These are phyloP conservation scores for Pseudopyricularia javanii DNA, from an alignment of 2,329 filamentous ascomycete genomes.

Conservation along the genomic window DNA sequence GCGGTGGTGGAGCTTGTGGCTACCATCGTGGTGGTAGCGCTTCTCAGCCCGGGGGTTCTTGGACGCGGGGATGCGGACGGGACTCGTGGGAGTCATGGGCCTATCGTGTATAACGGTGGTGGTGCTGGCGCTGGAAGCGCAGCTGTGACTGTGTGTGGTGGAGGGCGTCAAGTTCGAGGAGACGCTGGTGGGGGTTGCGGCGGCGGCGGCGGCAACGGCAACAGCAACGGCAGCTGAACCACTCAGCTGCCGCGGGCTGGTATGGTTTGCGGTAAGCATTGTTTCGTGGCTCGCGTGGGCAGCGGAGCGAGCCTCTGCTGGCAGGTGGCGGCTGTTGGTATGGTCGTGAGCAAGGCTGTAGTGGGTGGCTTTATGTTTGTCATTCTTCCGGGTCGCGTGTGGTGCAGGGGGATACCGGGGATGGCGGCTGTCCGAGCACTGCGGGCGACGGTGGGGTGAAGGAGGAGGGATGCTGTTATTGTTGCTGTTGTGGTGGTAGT, in stretches of 20 bases:
- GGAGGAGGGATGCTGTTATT: not conserved
- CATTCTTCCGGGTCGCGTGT: not conserved
- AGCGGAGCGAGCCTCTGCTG: not conserved
- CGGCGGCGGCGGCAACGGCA: not conserved
- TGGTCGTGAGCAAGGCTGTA: not conserved
- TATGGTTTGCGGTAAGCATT: not conserved
- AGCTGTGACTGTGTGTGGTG: not conserved
- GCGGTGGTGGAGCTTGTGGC: slow-evolving; percentile 18
- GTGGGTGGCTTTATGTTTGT: not conserved
- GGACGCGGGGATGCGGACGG: slow-evolving; percentile 40
- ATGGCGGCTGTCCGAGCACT: not conserved
- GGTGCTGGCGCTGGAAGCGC: not conserved
- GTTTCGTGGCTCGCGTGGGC: not conserved
- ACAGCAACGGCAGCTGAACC: not conserved
- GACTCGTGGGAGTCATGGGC: slow-evolving; percentile 25
- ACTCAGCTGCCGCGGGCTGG: not conserved
- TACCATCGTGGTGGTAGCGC: slow-evolving; percentile 11
- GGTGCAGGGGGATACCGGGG: not conserved
- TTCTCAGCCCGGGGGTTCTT: slow-evolving; percentile 24
- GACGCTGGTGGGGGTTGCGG: not conserved
- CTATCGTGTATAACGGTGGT: not conserved
- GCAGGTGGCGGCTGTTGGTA: not conserved
- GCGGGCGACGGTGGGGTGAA: not conserved
- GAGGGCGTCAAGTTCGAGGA: not conserved
- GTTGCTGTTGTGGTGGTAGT: not conserved